Percentiles rank a stretch among this genome's conserved stretches.
These are phyloP conservation scores for Holtermanniella nyarrowii DNA, from an alignment of 768 basidiomycete genomes.

Conservation along the genomic window DNA sequence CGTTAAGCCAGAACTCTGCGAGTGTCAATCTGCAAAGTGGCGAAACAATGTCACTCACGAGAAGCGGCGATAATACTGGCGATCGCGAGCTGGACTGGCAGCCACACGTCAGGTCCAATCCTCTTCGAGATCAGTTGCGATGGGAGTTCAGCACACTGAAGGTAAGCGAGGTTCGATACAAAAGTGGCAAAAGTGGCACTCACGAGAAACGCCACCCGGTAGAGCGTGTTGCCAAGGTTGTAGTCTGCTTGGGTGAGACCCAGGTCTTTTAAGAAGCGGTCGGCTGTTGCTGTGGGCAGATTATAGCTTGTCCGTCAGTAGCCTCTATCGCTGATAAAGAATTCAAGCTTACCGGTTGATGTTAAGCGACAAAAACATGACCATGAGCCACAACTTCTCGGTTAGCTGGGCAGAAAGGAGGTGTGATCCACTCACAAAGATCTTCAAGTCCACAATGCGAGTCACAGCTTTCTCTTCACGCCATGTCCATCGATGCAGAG, in stretches of 20 bases:
- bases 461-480: slow-evolving; percentile 51
- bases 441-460: slow-evolving; percentile 53
- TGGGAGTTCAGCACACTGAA: slow-evolving; percentile 50
- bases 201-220: slow-evolving; percentile 41
- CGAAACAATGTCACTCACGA: slow-evolving; percentile 16
- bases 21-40: background rate
- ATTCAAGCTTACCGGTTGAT: too few species aligned
- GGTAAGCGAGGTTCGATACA: background rate
- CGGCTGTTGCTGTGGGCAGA: slow-evolving; percentile 57
- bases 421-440: slow-evolving; percentile 44
- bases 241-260: slow-evolving; percentile 46
- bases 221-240: slow-evolving; percentile 50
- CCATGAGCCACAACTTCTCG: slow-evolving; percentile 25
- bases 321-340: too few species aligned
- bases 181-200: background rate
- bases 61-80: slow-evolving; percentile 53
- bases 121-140: slow-evolving; percentile 57
- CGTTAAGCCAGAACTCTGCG: slow-evolving; percentile 50
- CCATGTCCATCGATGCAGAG: slow-evolving; percentile 60
- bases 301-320: too few species aligned
- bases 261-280: slow-evolving; percentile 58
- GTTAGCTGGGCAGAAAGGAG: background rate
- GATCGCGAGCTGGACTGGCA: slow-evolving; percentile 32
- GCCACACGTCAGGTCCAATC: slow-evolving; percentile 55
- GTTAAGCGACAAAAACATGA: slow-evolving; percentile 52